A percentile compares a stretch with the other conserved stretches of the same genome.
Conservation (phyloP, 371 early-diverging fungal genomes). For the Mucor velutinosus region DNA sequence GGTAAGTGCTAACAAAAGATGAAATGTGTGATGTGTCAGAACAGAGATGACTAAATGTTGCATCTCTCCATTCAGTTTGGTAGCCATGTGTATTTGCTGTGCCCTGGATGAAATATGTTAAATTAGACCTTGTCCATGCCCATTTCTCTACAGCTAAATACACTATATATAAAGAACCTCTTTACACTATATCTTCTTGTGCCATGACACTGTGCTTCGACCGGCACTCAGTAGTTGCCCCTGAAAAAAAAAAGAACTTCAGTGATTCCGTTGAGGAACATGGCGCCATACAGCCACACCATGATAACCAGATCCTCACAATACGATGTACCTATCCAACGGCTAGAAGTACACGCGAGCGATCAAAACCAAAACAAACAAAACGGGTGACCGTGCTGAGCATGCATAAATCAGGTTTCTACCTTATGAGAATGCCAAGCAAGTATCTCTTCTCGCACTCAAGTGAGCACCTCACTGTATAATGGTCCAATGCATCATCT, state of each 20-base stretch:
- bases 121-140: background rate
- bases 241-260: no score
- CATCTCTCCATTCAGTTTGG: background rate
- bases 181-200: no score
- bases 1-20: conserved; percentile 5
- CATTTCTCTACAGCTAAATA: background rate
- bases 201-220: no score
- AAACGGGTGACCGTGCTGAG: background rate
- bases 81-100: conserved; percentile 24
- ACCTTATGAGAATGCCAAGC: background rate
- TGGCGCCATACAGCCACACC: no score
- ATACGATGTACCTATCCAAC: no score
- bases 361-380: background rate
- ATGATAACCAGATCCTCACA: no score
- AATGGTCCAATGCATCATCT: background rate
- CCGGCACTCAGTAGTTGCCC: no score
- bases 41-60: background rate
- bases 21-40: background rate
- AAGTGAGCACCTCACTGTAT: background rate
- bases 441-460: no score
- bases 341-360: background rate
- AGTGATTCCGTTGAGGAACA: no score
- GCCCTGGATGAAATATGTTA: conserved; percentile 19
- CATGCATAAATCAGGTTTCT: background rate
- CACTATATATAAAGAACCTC: background rate